Evolutionary conservation across 805 yeast species (phyloP), one percentile per base, ranked within the genome.

Genomic region (Saccharomycopsis sp.): DNA sequence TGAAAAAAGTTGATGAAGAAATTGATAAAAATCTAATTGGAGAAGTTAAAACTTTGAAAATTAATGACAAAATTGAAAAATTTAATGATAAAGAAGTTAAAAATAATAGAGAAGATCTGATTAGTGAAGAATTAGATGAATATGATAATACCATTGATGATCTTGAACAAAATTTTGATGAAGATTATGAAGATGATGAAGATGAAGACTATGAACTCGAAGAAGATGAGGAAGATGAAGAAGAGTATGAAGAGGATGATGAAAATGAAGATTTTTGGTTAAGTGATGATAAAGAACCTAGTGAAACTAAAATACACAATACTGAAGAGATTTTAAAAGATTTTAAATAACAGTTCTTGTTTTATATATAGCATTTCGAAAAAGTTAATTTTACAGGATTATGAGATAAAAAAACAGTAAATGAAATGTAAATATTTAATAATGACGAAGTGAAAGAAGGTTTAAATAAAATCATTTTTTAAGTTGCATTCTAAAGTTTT

Each of bases 141-240:
- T 28, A 39, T 41, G 31, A 45, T 27, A 23, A 48, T 27, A 49
- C 44, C 6, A 47, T 42, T 21, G 52, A 43, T 13, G 46, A 46
- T 19, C 53, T 51, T 35, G 45, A 49, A 27, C 35, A 46, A 37
- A 21, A 49, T 37, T 39, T 62, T 53, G 42, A 56, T 60, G 69
- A 62, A 25, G 63, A 62, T 3, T 58, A 57, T 12, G 57, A 51
- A 33, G 54, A 56, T 19, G 55, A 51, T 21, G 46, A 47, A 28
- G 56, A 52, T 34, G 50, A 56, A 34, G 58, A 55, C 43, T 57
- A 54, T 12, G 60, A 52, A 8, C 59, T 53, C 4, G 58, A 51
- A 2, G 57, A 52, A 9, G 53, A 48, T 21, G 58, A 50, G 18
- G 55, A 45, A 17, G 39, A 44, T 21, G 45, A 42, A 46, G 44